Percentiles rank a stretch among this genome's conserved stretches.
Conservation (phyloP, 208 protist species). For the Trypanosoma rangeli region DNA sequence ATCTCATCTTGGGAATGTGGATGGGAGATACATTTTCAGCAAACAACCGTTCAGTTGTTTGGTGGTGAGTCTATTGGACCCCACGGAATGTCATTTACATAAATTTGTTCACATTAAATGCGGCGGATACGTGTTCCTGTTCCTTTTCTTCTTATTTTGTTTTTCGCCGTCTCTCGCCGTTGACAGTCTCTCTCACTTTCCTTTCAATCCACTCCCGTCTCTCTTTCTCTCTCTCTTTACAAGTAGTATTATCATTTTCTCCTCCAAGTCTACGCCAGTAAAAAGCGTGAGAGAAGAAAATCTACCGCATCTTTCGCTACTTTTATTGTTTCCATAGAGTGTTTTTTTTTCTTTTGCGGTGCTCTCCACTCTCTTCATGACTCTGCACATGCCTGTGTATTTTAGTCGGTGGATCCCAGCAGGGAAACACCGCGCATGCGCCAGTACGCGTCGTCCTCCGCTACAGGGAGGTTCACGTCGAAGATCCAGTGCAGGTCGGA, state of each 20-base stretch:
- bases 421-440: constrained; percentile 95
- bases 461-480: constrained; percentile 93
- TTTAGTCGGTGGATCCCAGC: constrained; percentile 84
- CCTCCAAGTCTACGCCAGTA: too few species aligned
- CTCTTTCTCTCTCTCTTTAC: not conserved
- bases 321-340: constrained; percentile 2
- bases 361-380: not conserved
- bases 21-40: not conserved
- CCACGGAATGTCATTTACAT: not conserved
- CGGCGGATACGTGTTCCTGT: too few species aligned
- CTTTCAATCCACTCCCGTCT: not conserved
- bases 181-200: not conserved
- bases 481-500: constrained; percentile 98
- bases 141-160: constrained; percentile 20
- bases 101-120: not conserved
- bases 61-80: not conserved
- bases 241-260: too few species aligned
- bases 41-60: not conserved
- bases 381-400: not conserved
- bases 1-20: not conserved
- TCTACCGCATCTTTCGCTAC: not conserved
- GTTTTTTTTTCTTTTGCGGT: constrained; percentile 14
- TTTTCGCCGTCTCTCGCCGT: not conserved
- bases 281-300: too few species aligned
- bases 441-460: constrained; percentile 95